These are phyloP conservation scores for Pseudopithomyces maydicus DNA, from an alignment of 2,329 filamentous ascomycete species.

Conservation along the genomic window DNA sequence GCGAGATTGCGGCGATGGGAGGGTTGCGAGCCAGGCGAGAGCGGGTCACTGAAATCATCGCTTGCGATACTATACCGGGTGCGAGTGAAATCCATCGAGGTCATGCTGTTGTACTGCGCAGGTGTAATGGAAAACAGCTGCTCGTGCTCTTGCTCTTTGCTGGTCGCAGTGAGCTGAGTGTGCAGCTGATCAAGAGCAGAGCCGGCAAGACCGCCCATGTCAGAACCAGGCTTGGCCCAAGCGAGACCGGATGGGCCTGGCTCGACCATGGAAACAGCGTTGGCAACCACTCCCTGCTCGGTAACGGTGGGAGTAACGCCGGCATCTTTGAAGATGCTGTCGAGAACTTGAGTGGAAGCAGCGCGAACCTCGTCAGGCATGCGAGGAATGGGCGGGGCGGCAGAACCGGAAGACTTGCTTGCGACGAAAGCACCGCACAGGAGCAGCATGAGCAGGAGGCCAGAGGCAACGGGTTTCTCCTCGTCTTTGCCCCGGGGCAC, in stretches of 20 bases:
- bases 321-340: slow-evolving; percentile 82
- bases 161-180: slow-evolving; percentile 60
- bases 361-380: slow-evolving; percentile 82
- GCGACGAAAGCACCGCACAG: slow-evolving; percentile 95
- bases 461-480: slow-evolving; percentile 72
- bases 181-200: slow-evolving; percentile 48
- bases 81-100: slow-evolving; percentile 72
- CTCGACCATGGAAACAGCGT: slow-evolving; percentile 49
- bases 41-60: slow-evolving; percentile 46
- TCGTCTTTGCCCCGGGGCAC: slow-evolving; percentile 51
- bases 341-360: slow-evolving; percentile 76
- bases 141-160: slow-evolving; percentile 83
- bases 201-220: slow-evolving; percentile 42
- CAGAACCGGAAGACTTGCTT: slow-evolving; percentile 76
- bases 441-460: slow-evolving; percentile 91
- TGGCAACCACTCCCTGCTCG: slow-evolving; percentile 57
- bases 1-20: slow-evolving; percentile 76
- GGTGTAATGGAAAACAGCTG: slow-evolving; percentile 86
- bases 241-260: slow-evolving; percentile 43
- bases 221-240: slow-evolving; percentile 45
- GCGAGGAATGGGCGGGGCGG: slow-evolving; percentile 72
- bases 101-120: slow-evolving; percentile 86
- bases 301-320: slow-evolving; percentile 58
- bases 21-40: slow-evolving; percentile 44
- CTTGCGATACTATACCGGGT: slow-evolving; percentile 54